Conservation (phyloP, 192 early-diverging fungal genomes). For the Spizellomyces punctatus region DNA sequence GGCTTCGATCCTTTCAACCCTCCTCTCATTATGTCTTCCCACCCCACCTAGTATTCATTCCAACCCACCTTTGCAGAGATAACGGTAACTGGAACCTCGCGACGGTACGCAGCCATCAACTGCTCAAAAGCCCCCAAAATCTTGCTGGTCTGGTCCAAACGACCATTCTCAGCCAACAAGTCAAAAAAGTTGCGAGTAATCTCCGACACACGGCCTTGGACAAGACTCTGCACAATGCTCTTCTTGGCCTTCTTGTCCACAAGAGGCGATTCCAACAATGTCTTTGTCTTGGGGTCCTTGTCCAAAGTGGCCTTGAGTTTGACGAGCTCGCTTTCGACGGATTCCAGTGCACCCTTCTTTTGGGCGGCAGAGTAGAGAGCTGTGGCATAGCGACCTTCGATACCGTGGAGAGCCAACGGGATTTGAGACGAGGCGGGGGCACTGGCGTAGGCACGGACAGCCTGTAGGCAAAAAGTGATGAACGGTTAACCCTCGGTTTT, state of each 20-base stretch:
- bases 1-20: conserved; percentile 73
- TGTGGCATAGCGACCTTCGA: conserved; percentile 97
- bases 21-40: conserved; percentile 23
- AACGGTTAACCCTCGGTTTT: background rate
- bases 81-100: conserved; percentile 84
- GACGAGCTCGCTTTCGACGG: conserved; percentile 84
- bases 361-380: conserved; percentile 93
- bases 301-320: conserved; percentile 64
- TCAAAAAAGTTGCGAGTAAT: conserved; percentile 91
- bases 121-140: conserved; percentile 78
- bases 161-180: conserved; percentile 91
- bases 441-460: conserved; percentile 25
- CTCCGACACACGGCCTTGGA: conserved; percentile 73
- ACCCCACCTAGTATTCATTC: background rate
- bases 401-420: conserved; percentile 83
- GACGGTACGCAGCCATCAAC: conserved; percentile 88
- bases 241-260: conserved; percentile 80
- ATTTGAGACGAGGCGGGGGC: conserved; percentile 8
- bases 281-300: conserved; percentile 72
- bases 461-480: background rate
- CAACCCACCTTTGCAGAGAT: conserved; percentile 80
- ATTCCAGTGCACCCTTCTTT: conserved; percentile 74
- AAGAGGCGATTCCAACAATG: conserved; percentile 85
- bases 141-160: conserved; percentile 80
- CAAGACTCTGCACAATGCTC: conserved; percentile 62